Conservation (phyloP, 768 basidiomycete species). For the Lanmaoa rubissima region DNA sequence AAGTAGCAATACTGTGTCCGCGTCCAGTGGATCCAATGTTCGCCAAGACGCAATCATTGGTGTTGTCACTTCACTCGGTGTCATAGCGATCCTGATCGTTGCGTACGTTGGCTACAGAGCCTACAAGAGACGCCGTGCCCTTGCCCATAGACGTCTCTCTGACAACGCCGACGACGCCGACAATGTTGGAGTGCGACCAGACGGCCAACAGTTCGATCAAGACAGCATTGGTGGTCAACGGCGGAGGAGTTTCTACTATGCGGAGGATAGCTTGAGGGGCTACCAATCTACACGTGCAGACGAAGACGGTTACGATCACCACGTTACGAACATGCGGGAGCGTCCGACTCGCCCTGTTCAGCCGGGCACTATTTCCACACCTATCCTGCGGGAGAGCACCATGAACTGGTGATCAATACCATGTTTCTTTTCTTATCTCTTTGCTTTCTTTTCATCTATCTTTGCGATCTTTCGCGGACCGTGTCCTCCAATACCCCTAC, state of each 20-base stretch:
- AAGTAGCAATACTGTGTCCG: conserved; percentile 18
- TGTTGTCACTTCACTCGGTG: conserved; percentile 80
- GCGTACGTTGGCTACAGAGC: conserved; percentile 70
- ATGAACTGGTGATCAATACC: conserved; percentile 68
- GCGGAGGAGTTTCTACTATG: conserved; percentile 80
- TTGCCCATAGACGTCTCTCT: conserved; percentile 69
- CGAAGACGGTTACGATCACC: conserved; percentile 38
- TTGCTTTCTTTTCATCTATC: not conserved
- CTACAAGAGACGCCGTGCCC: conserved; percentile 62
- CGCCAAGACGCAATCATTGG: conserved; percentile 89
- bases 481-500: conserved; percentile 13
- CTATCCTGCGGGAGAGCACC: conserved; percentile 76
- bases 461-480: conserved; percentile 10
- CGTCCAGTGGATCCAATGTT: conserved; percentile 33
- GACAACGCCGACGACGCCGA: conserved; percentile 38
- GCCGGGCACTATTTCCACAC: conserved; percentile 68
- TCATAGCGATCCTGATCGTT: conserved; percentile 69
- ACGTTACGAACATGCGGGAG: conserved; percentile 45
- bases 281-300: conserved; percentile 41
- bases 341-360: conserved; percentile 47
- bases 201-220: conserved; percentile 74
- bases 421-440: not conserved
- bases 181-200: conserved; percentile 47
- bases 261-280: conserved; percentile 77
- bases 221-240: conserved; percentile 73